Conservation (phyloP, 2,329 filamentous ascomycete species). For the Talaromyces pinophilus region DNA sequence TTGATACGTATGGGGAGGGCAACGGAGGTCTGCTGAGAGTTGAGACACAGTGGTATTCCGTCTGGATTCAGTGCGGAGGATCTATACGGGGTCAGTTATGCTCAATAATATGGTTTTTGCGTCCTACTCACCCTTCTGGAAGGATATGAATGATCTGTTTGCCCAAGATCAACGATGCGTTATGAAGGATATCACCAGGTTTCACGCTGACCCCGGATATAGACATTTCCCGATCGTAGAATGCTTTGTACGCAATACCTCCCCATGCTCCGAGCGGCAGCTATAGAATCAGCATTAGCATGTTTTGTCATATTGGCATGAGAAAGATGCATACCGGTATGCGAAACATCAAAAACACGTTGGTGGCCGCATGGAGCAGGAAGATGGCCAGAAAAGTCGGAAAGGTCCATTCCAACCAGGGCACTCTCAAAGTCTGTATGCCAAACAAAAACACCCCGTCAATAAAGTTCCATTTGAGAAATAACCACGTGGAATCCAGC, state of each 20-base stretch:
- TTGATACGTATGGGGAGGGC: constrained; percentile 88
- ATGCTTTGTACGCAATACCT: constrained; percentile 70
- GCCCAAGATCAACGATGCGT: constrained; percentile 89
- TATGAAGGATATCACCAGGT: constrained; percentile 81
- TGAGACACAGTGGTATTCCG: constrained; percentile 77
- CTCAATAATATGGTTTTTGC: constrained; percentile 26
- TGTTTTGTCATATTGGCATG: no score
- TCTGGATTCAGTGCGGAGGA: constrained; percentile 87
- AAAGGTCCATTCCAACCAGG: constrained; percentile 91
- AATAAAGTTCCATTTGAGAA: constrained; percentile 89
- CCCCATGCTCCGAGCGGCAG: constrained; percentile 75
- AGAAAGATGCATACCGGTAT: constrained; percentile 62
- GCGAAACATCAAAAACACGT: constrained; percentile 90
- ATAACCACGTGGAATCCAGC: constrained; percentile 82
- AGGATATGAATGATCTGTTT: constrained; percentile 98
- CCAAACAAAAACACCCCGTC: constrained; percentile 87
- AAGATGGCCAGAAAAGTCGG: constrained; percentile 71
- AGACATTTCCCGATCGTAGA: constrained; percentile 90
- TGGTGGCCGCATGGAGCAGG: constrained; percentile 67
- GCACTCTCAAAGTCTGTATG: constrained; percentile 83
- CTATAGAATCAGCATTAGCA: constrained; percentile 40
- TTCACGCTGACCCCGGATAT: constrained; percentile 94
- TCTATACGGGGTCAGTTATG: constrained; percentile 40
- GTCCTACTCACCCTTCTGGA: constrained; percentile 72
- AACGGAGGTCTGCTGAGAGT: constrained; percentile 60